Evolutionary conservation across 176 grass and related monocot species (phyloP).

Genomic region (Paspalum vaginatum): DNA sequence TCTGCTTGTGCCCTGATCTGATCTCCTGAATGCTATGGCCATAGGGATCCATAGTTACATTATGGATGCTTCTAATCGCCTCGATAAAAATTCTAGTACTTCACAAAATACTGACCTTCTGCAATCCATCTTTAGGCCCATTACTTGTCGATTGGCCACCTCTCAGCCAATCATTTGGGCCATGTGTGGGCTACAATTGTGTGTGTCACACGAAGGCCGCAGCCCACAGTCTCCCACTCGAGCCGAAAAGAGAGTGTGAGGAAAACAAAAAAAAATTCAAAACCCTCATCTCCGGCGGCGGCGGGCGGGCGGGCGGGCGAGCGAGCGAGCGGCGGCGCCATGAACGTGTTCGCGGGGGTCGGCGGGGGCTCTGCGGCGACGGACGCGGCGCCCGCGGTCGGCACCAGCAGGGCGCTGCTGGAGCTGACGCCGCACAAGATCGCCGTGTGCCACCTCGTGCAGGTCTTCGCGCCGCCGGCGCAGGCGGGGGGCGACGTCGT

Average conservation of each 20-base stretch:
- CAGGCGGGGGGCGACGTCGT: constrained; percentile 31
- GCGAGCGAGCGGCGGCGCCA: constrained; percentile 19
- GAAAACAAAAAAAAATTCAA: background rate
- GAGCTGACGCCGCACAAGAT: constrained; percentile 89
- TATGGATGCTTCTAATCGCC: too few species aligned
- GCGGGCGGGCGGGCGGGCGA: background rate
- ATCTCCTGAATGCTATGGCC: too few species aligned
- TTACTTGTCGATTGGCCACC: too few species aligned
- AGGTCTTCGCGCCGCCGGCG: constrained; percentile 74
- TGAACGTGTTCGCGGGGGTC: constrained; percentile 56
- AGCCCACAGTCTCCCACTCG: too few species aligned
- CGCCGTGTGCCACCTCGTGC: constrained; percentile 79
- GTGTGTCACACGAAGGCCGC: too few species aligned
- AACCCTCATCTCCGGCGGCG: constrained; percentile 41
- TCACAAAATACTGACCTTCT: too few species aligned
- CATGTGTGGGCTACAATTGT: too few species aligned
- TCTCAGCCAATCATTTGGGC: too few species aligned
- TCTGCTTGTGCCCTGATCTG: too few species aligned
- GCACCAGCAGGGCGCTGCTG: constrained; percentile 39
- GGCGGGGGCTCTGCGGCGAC: constrained; percentile 11
- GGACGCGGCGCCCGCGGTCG: constrained; percentile 3
- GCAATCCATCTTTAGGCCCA: too few species aligned
- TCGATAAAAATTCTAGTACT: too few species aligned
- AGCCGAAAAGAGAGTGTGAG: background rate
- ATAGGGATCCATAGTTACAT: too few species aligned